phyloP scores from a whole-genome alignment of 2,329 filamentous ascomycete species.

The Fusarium robinianum region DNA sequence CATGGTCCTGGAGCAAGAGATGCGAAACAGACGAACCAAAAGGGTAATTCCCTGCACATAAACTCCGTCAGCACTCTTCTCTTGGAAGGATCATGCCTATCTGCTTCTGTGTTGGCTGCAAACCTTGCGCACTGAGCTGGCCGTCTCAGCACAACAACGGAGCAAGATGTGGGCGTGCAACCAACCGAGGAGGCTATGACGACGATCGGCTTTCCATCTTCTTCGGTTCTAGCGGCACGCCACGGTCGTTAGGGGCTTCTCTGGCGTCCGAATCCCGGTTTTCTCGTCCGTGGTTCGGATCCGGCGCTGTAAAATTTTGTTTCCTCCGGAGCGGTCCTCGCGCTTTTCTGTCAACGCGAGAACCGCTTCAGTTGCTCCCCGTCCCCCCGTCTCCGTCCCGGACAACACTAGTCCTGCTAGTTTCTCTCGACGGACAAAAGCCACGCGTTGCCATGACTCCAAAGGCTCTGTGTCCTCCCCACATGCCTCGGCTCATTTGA shows the following conservation, averaged over 20 bases:
- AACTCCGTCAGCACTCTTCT: too few relatives aligned
- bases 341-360: not conserved
- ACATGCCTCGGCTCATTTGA: not conserved
- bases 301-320: conserved; percentile 8
- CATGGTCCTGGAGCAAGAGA: too few relatives aligned
- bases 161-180: not conserved
- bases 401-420: too few relatives aligned
- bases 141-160: conserved; percentile 5
- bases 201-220: not conserved
- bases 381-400: too few relatives aligned
- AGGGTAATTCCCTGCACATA: too few relatives aligned
- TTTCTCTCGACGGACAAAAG: not conserved
- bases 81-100: too few relatives aligned
- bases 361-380: conserved; percentile 1
- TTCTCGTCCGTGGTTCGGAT: conserved; percentile 18
- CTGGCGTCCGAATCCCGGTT: conserved; percentile 1
- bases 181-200: not conserved
- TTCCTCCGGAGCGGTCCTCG: not conserved
- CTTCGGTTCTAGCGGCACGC: conserved; percentile 1
- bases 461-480: not conserved
- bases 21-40: too few relatives aligned
- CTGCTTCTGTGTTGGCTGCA: too few relatives aligned
- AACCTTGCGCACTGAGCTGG: not conserved
- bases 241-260: not conserved
- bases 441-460: not conserved